Conservation (phyloP, 2,329 filamentous ascomycete genomes). For the Xylariaceae sp. region DNA sequence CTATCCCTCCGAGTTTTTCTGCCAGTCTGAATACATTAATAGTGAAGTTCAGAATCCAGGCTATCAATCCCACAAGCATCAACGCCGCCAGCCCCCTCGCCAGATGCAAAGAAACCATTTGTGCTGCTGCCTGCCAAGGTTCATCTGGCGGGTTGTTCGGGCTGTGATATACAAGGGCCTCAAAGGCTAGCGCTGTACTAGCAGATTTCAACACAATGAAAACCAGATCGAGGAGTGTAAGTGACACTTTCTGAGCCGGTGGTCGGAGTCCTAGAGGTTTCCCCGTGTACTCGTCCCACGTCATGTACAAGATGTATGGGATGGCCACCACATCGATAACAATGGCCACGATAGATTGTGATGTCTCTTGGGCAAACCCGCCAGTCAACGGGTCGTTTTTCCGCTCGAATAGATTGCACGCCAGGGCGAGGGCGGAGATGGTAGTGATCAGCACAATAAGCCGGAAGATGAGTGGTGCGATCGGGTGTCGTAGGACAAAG, state of each 20-base stretch:
- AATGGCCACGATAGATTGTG: slow-evolving; percentile 86
- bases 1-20: slow-evolving; percentile 59
- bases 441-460: slow-evolving; percentile 83
- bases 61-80: slow-evolving; percentile 77
- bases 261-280: slow-evolving; percentile 88
- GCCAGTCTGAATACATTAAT: slow-evolving; percentile 78
- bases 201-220: slow-evolving; percentile 98
- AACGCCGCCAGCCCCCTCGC: slow-evolving; percentile 75
- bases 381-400: slow-evolving; percentile 44
- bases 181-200: slow-evolving; percentile 87
- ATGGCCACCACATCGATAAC: slow-evolving; percentile 87
- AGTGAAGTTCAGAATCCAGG: slow-evolving; percentile 90
- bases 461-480: slow-evolving; percentile 84
- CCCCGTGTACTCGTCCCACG: slow-evolving; percentile 93
- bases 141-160: slow-evolving; percentile 37
- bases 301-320: slow-evolving; percentile 90
- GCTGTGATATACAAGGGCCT: slow-evolving; percentile 68
- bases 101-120: slow-evolving; percentile 61
- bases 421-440: slow-evolving; percentile 76
- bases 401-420: slow-evolving; percentile 71
- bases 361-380: slow-evolving; percentile 56
- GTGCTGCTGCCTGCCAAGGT: slow-evolving; percentile 42
- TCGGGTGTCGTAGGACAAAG: slow-evolving; percentile 75
- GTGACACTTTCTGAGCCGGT: slow-evolving; percentile 80
- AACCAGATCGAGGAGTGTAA: slow-evolving; percentile 89